Base-by-base conservation (phyloP, 805 yeast species). In the Yamadazyma endophytica region DNA sequence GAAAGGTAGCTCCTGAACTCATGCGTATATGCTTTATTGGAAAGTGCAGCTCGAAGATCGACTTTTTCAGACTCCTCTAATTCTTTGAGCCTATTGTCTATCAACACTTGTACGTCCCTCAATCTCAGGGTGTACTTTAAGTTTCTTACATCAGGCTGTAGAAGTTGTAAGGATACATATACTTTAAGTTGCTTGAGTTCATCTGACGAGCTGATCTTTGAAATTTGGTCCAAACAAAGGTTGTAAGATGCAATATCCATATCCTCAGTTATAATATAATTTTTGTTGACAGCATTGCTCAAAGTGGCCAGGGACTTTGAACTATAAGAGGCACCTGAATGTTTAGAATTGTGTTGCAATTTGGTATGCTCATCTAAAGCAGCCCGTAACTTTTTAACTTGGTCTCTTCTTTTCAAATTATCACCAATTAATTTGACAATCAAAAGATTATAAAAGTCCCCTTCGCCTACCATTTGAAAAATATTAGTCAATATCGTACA, bases 401-500 rank as follows among this genome's bases (percentile, higher is more conserved):
- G 86, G 21, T 73, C 73, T 33, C 88, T 63, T 46, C 86, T 94
- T 40, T 77, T 77, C 49, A 89, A 61, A 9, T 82, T 71, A 18
- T 70, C 70, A 3, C 86, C 79, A 2, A 83, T 73, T 2, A 71
- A 52, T 31, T 72, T 70, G 7, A 78, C 77, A 11, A 87, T 65
- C 24, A 68, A 47, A 33, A 76, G 73, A 50, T 89, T 89, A 75
- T 82, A 82, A 37, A 76, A 82, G 50, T 87, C 95, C 1, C 90
- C 75, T 29, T 82, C 89, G 0, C 80, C 58, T 1, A 82, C 44
- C 57, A 81, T 71, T 5, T 60, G 49, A 8, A 86, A 39, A 0
- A 87, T 74, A 33, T 74, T 69, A 15, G 76, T 64, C 9, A 64
- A 37, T 1, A 66, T 47, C 1, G 71, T 64, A 27, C 71, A 64